Evolutionary conservation across 345 rosid species (phyloP).

Genomic region (Physaria fendleri): DNA sequence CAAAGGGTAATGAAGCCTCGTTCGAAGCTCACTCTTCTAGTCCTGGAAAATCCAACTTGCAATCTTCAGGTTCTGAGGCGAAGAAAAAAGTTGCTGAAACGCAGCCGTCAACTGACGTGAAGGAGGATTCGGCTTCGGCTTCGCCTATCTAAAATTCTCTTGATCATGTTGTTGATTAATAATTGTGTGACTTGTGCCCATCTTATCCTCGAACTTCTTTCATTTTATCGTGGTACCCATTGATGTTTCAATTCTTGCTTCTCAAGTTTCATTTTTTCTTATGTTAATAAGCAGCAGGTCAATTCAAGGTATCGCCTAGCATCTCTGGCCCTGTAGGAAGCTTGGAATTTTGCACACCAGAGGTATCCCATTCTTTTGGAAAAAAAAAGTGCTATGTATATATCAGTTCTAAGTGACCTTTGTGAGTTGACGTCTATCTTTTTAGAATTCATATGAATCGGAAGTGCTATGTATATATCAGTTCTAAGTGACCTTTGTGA

Average conservation of each 20-base stretch:
- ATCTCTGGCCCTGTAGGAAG: conserved; percentile 46
- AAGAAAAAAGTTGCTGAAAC: conserved; percentile 26
- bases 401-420: background rate
- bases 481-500: conserved; percentile 5
- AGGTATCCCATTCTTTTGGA: conserved; percentile 40
- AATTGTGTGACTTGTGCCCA: background rate
- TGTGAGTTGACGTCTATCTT: conserved; percentile 21
- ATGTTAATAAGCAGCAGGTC: conserved; percentile 49
- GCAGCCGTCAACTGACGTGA: conserved; percentile 9
- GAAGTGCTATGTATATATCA: conserved; percentile 6
- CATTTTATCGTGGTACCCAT: background rate
- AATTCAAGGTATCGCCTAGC: conserved; percentile 38
- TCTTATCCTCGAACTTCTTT: background rate
- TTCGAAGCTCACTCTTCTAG: background rate
- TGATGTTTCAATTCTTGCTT: background rate
- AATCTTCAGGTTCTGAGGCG: conserved; percentile 20
- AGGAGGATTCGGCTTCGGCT: conserved; percentile 10
- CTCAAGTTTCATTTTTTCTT: conserved; percentile 23
- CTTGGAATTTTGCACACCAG: conserved; percentile 58
- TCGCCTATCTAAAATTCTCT: conserved; percentile 28
- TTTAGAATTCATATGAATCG: conserved; percentile 44
- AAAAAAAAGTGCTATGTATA: background rate
- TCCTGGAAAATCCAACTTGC: conserved; percentile 19
- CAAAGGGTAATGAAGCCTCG: conserved; percentile 26
- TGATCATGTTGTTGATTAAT: background rate